Evolutionary conservation across 2,329 filamentous ascomycete species (phyloP).

Genomic region (Aspergillus unguis): DNA sequence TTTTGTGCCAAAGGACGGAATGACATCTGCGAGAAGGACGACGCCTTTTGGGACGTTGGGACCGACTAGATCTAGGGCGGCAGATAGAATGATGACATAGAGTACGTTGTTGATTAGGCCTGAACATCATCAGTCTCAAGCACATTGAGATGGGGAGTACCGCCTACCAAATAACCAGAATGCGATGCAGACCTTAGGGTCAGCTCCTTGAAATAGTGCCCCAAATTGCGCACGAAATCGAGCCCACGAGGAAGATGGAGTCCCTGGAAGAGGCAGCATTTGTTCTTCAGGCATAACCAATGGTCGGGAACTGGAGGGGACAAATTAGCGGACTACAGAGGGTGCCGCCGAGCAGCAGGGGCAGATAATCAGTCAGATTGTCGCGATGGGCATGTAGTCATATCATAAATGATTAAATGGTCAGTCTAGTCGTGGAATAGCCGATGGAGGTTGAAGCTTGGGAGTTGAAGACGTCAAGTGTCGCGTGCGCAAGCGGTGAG

Average conservation of each 20-base stretch:
- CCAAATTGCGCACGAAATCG: constrained; percentile 65
- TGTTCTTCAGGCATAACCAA: constrained; percentile 27
- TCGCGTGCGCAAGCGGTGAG: constrained; percentile 9
- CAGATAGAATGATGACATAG: constrained; percentile 94
- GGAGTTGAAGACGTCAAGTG: neutral
- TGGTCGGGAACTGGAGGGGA: neutral
- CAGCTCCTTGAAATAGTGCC: constrained; percentile 62
- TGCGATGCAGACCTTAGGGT: constrained; percentile 69
- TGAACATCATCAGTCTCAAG: constrained; percentile 34
- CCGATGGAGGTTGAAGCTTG: neutral
- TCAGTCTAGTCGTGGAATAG: neutral
- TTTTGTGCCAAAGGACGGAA: constrained; percentile 86
- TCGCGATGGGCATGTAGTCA: neutral
- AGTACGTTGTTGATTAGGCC: constrained; percentile 95
- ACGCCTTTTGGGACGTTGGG: constrained; percentile 81
- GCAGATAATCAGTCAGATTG: neutral
- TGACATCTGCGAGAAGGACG: constrained; percentile 87
- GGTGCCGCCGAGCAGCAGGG: neutral
- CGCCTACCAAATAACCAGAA: constrained; percentile 89
- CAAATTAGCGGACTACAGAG: constrained; percentile 6
- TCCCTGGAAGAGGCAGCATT: constrained; percentile 55
- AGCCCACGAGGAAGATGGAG: constrained; percentile 67
- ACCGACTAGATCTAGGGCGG: constrained; percentile 91
- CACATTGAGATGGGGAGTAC: neutral
- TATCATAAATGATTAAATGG: constrained; percentile 1